Conservation (phyloP, 805 yeast genomes). For the Saccharomyces kudriavzevii region DNA sequence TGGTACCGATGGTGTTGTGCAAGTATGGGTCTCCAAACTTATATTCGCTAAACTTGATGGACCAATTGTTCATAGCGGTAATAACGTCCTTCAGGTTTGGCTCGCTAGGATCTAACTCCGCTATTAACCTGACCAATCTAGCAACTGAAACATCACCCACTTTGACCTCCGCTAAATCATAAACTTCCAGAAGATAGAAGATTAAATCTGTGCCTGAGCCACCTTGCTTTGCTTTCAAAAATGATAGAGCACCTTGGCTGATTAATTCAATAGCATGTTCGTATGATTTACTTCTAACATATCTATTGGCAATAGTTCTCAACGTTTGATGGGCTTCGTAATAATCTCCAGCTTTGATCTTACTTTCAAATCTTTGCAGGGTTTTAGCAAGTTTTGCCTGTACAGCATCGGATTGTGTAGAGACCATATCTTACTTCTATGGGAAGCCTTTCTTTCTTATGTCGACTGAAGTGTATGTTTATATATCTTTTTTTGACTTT, state of each 20-base stretch:
- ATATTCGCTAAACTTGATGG: conserved; percentile 39
- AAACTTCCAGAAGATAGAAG: conserved; percentile 62
- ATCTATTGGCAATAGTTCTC: conserved; percentile 81
- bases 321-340: conserved; percentile 96
- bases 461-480: background rate
- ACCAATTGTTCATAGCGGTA: conserved; percentile 61
- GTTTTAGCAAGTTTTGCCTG: conserved; percentile 46
- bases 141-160: conserved; percentile 39
- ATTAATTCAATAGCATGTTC: conserved; percentile 67
- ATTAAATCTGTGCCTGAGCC: conserved; percentile 79
- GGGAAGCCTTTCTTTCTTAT: background rate
- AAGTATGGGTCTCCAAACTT: conserved; percentile 69
- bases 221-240: conserved; percentile 61
- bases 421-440: background rate
- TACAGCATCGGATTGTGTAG: background rate
- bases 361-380: conserved; percentile 54
- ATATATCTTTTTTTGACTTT: background rate
- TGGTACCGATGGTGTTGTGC: conserved; percentile 64
- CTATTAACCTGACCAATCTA: conserved; percentile 40
- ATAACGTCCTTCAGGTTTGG: conserved; percentile 60
- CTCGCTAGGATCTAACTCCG: conserved; percentile 40
- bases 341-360: conserved; percentile 65
- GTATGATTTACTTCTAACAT: conserved; percentile 59
- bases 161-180: conserved; percentile 41
- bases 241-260: conserved; percentile 59